phyloP scores from a whole-genome alignment of 768 basidiomycete species.

The Mycena albidolilacea region DNA sequence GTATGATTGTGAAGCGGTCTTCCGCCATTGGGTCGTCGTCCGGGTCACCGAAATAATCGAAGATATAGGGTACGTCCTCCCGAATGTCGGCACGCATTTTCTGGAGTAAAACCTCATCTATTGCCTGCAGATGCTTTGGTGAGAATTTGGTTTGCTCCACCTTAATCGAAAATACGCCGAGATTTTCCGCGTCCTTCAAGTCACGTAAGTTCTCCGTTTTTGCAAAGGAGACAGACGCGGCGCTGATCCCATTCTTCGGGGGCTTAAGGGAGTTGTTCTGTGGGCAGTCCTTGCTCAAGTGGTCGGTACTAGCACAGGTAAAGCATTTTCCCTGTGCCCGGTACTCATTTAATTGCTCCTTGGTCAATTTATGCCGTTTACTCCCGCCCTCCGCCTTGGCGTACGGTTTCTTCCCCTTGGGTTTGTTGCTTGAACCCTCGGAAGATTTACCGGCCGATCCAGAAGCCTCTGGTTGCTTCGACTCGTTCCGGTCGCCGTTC shows the following conservation, averaged over 20 bases:
- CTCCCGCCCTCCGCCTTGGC: too few species aligned
- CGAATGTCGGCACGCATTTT: conserved; percentile 13
- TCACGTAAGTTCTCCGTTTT: conserved; percentile 1
- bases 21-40: not conserved
- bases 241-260: not conserved
- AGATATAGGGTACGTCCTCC: not conserved
- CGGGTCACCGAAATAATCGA: conserved; percentile 17
- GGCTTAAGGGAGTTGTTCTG: conserved; percentile 21
- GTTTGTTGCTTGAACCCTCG: not conserved
- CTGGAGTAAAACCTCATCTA: conserved; percentile 6
- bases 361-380: conserved; percentile 11
- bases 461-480: too few species aligned
- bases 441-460: too few species aligned
- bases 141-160: not conserved
- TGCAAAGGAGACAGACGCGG: conserved; percentile 5
- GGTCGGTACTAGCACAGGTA: conserved; percentile 15
- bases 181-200: conserved; percentile 1
- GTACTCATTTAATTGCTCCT: conserved; percentile 25
- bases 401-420: not conserved
- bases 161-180: conserved; percentile 12
- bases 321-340: conserved; percentile 36
- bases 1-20: conserved; percentile 14
- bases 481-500: too few species aligned
- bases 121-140: not conserved
- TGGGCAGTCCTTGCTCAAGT: conserved; percentile 36